Percentiles rank a stretch among this genome's conserved stretches.
Conservation (phyloP, 805 yeast species). For the Cyberlindnera lachancei region DNA sequence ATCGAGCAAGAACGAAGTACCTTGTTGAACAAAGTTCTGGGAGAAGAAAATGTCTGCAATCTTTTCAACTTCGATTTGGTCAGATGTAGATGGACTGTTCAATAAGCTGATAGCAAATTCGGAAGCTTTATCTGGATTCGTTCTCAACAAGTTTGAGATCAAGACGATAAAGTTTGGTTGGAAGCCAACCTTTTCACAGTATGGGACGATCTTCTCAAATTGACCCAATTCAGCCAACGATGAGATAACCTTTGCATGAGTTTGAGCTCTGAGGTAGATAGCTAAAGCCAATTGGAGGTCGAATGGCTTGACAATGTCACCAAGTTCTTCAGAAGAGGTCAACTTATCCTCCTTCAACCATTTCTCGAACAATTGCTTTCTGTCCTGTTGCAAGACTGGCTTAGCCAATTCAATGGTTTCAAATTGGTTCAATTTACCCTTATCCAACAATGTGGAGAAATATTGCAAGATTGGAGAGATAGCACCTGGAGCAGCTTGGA, state of each 20-base stretch:
- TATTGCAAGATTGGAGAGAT: conserved; percentile 92
- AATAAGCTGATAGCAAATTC: conserved; percentile 90
- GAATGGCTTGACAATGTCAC: conserved; percentile 87
- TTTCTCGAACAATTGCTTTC: conserved; percentile 88
- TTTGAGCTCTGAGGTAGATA: conserved; percentile 77
- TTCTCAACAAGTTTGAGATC: conserved; percentile 83
- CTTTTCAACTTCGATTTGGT: conserved; percentile 69
- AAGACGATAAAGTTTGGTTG: conserved; percentile 85
- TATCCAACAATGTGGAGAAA: conserved; percentile 83
- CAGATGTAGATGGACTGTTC: conserved; percentile 50
- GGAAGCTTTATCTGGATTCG: conserved; percentile 96
- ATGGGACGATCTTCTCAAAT: conserved; percentile 92
- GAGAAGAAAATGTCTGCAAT: conserved; percentile 91
- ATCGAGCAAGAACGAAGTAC: conserved; percentile 93
- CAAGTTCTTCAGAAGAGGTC: conserved; percentile 93
- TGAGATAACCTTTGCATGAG: conserved; percentile 83
- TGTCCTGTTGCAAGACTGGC: conserved; percentile 92
- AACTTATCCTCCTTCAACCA: conserved; percentile 95
- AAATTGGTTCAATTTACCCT: conserved; percentile 84
- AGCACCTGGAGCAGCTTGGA: conserved; percentile 90
- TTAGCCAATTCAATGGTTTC: conserved; percentile 93
- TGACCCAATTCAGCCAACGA: conserved; percentile 93
- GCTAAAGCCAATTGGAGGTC: conserved; percentile 85
- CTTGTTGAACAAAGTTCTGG: conserved; percentile 93
- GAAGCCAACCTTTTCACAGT: conserved; percentile 82